Conservation (phyloP, 352 stramenopile genomes). For the Phytophthora sp. region DNA sequence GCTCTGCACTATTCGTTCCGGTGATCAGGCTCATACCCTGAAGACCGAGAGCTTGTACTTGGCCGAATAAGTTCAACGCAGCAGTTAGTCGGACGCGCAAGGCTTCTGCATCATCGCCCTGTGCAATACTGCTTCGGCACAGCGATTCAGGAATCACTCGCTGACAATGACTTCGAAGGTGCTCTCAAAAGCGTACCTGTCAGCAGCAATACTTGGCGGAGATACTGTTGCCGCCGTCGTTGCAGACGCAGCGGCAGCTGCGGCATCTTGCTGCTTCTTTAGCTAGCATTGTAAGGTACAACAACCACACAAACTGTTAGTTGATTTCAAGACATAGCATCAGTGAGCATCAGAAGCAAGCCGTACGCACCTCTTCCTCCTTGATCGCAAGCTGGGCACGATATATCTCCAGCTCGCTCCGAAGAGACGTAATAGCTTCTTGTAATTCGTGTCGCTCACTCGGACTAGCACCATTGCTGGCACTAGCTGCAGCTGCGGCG, state of each 20-base stretch:
- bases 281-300: conserved; percentile 11
- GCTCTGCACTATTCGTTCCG: conserved; percentile 7
- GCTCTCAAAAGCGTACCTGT: too few relatives aligned
- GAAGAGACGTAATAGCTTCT: conserved; percentile 26
- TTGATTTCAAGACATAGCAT: too few relatives aligned
- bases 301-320: conserved; percentile 11
- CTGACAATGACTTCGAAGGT: too few relatives aligned
- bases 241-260: not conserved
- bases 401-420: conserved; percentile 25
- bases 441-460: conserved; percentile 21
- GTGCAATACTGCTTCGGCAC: conserved; percentile 15
- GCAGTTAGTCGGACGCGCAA: conserved; percentile 21
- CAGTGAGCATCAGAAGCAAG: not conserved
- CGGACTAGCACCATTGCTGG: conserved; percentile 7
- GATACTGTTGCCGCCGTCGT: not conserved
- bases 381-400: conserved; percentile 13
- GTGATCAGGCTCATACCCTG: conserved; percentile 21
- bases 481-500: conserved; percentile 16
- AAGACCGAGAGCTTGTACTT: conserved; percentile 34
- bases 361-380: conserved; percentile 24
- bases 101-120: conserved; percentile 17
- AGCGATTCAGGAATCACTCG: too few relatives aligned
- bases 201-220: not conserved
- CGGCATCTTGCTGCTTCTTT: conserved; percentile 18
- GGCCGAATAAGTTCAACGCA: conserved; percentile 30